phyloP scores from a whole-genome alignment of 495 filamentous ascomycete species.

The Trichoderma virens region DNA sequence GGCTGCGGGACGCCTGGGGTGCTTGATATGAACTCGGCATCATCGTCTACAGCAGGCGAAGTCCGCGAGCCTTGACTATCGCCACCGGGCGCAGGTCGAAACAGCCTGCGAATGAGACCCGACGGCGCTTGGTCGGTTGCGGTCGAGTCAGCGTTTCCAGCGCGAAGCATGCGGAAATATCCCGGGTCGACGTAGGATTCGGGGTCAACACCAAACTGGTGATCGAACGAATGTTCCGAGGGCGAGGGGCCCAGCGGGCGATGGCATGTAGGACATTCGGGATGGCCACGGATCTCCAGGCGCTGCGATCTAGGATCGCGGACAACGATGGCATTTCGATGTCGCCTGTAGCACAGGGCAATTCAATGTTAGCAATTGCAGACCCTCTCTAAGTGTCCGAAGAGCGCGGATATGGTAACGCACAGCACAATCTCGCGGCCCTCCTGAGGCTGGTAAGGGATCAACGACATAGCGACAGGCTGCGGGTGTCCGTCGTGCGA shows the following conservation, averaged over 20 bases:
- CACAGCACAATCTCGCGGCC: conserved; percentile 58
- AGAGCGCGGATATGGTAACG: conserved; percentile 22
- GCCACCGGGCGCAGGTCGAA: conserved; percentile 22
- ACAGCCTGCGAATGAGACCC: conserved; percentile 41
- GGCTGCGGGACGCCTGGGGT: conserved; percentile 30
- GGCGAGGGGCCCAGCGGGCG: conserved; percentile 54
- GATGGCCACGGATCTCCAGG: conserved; percentile 66
- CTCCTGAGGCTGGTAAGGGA: conserved; percentile 55
- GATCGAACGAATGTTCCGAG: conserved; percentile 30
- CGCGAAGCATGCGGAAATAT: conserved; percentile 89
- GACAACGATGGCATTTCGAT: conserved; percentile 85
- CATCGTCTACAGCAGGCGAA: conserved; percentile 21
- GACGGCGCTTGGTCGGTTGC: conserved; percentile 39
- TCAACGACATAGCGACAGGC: conserved; percentile 48
- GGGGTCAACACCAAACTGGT: conserved; percentile 38
- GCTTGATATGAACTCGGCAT: conserved; percentile 43
- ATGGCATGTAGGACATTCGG: conserved; percentile 83
- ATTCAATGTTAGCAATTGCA: conserved; percentile 4
- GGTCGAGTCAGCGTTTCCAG: conserved; percentile 23
- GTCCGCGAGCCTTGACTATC: conserved; percentile 1
- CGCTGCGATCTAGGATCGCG: conserved; percentile 80
- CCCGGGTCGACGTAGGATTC: conserved; percentile 76
- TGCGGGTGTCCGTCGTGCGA: background rate
- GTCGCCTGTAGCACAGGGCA: conserved; percentile 61
- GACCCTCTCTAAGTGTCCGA: background rate